A percentile compares a stretch with the other conserved stretches of the same genome.
These are phyloP conservation scores for Fraxinus nigra DNA, from an alignment of 305 asterid species.

Conservation along the genomic window DNA sequence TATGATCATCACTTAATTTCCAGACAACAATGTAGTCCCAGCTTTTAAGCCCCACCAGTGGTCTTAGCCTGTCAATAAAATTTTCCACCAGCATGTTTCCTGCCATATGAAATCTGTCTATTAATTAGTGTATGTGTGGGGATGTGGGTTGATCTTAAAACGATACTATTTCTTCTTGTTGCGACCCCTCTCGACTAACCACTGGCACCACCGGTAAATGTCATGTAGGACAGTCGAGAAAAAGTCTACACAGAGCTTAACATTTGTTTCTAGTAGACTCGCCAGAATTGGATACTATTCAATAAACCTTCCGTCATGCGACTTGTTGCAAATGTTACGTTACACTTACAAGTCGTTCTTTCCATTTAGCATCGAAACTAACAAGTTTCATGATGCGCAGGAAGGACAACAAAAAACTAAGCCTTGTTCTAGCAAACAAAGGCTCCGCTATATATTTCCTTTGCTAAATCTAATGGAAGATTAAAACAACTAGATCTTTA, in stretches of 20 bases:
- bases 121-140: no score
- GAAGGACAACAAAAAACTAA: no score
- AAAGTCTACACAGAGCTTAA: not conserved
- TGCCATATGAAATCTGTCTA: not conserved
- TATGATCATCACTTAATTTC: conserved; percentile 48
- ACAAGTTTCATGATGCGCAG: no score
- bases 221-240: not conserved
- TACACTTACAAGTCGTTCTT: no score
- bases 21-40: conserved; percentile 55
- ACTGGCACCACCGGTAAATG: not conserved
- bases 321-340: no score
- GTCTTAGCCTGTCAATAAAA: conserved; percentile 37
- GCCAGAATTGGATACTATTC: not conserved
- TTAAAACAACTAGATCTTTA: no score
- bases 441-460: no score
- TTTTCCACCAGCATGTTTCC: conserved; percentile 36
- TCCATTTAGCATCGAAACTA: no score
- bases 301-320: no score
- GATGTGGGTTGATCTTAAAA: not conserved
- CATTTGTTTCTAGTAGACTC: not conserved
- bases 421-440: no score
- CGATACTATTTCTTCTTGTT: not conserved
- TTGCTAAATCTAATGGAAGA: no score
- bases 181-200: not conserved
- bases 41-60: conserved; percentile 39